Base-by-base conservation (phyloP, 1,139 yeast species). In the Suhomyces atakaporum region DNA sequence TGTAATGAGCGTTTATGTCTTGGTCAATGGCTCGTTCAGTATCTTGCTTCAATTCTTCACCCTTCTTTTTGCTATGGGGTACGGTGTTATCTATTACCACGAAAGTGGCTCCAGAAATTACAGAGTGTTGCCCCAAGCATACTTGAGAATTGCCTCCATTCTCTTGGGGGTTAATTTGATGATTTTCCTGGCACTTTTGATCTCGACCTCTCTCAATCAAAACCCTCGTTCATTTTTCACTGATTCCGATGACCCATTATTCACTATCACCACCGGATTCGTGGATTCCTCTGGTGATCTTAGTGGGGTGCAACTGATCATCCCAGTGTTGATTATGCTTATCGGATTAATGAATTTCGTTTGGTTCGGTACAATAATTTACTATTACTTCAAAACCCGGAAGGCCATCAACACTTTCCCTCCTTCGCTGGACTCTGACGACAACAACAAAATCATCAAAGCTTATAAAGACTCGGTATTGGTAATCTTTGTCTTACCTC, bases 21-120 rank as follows among this genome's bases (percentile, higher is more conserved):
- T 43, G 19, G 15, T 29, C 11, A 26, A 11, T 5, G 16, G 18
- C 12, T 9, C 16, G 4, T 33, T 29, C 12, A 8, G 5, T 2
- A n/a, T 27, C 2, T 5, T 33, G 5, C 8, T 24, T n/a, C 27
- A 31, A 10, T 54, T 45, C 33, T 43, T 53, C 25, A 36, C 54
- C n/a, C 53, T 64, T 23, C 37, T 65, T 21, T 64, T 67, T 40
- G 44, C 68, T 26, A 65, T 65, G 71, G 73, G 73, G 0, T 65
- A 60, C 38, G 73, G 73, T 1, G 69, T 66, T 3, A 47, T 66
- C 14, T 67, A 62, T 41, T 59, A 58, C 41, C 60, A 56, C 27
- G 47, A 49, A 25, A 58, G 56, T 3, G 52, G 49, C 23, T 50
- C 66, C 12, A 50, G 48, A 33, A 55, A 59, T 29, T 63, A 51